A percentile compares a stretch with the other conserved stretches of the same genome.
These are phyloP conservation scores for Lachnellula cervina DNA, from an alignment of 2,329 filamentous ascomycete genomes.

Conservation along the genomic window DNA sequence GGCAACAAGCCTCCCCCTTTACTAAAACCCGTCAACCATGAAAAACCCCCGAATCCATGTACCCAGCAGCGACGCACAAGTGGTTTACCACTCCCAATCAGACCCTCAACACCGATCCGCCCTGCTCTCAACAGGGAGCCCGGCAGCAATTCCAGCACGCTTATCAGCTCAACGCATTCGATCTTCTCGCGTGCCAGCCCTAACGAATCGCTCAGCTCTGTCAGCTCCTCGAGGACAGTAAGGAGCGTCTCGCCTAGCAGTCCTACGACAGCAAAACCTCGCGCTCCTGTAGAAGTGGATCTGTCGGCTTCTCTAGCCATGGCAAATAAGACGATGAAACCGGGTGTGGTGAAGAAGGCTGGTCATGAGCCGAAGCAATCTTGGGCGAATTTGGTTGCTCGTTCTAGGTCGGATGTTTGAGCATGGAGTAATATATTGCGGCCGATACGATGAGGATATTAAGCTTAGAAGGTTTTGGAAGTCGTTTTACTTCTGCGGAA, in stretches of 20 bases:
- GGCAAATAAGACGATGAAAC: neutral
- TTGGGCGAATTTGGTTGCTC: neutral
- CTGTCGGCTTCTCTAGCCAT: neutral
- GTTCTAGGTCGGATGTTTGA: neutral
- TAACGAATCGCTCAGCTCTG: conserved; percentile 16
- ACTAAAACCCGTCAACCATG: neutral
- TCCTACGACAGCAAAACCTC: conserved; percentile 5
- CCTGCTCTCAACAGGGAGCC: conserved; percentile 5
- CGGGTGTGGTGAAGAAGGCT: neutral
- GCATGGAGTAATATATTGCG: conserved; percentile 2
- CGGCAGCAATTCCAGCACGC: conserved; percentile 15
- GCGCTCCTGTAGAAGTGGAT: neutral
- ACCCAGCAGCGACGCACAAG: conserved; percentile 2
- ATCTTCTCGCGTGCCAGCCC: conserved; percentile 15
- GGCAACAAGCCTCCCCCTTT: neutral
- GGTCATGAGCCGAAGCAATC: neutral
- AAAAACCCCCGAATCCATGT: neutral
- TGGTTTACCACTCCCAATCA: conserved; percentile 9
- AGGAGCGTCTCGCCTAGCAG: conserved; percentile 16
- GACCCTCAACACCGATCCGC: conserved; percentile 17
- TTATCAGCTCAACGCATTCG: conserved; percentile 16
- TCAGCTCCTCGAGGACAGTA: conserved; percentile 3
- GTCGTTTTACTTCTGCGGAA: too few relatives aligned
- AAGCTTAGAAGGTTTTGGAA: too few relatives aligned
- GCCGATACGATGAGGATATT: too few relatives aligned